Conservation (phyloP, 441 rosid genomes). For the Euphorbia schlechtendalii region DNA sequence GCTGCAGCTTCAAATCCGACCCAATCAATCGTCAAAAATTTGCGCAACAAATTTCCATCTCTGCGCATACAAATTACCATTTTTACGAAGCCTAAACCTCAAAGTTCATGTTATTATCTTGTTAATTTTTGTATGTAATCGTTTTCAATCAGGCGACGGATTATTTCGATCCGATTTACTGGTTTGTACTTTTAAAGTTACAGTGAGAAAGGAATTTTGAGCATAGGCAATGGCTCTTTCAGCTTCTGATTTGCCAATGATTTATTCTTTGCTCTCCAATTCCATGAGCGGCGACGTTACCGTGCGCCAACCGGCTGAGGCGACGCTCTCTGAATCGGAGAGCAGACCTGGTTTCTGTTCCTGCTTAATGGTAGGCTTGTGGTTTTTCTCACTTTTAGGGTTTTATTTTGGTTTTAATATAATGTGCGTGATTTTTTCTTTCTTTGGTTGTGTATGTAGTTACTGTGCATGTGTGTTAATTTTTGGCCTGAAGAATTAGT, state of each 20-base stretch:
- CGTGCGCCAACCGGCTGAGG: conserved; percentile 83
- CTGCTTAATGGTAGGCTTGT: conserved; percentile 64
- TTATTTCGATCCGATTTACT: conserved; percentile 33
- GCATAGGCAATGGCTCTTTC: conserved; percentile 63
- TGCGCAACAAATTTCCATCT: not conserved
- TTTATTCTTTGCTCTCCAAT: conserved; percentile 71
- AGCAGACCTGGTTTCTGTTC: conserved; percentile 92
- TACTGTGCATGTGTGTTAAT: conserved; percentile 10
- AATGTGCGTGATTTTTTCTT: conserved; percentile 9
- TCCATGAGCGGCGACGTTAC: conserved; percentile 86
- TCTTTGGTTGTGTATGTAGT: not conserved
- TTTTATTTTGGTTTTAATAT: conserved; percentile 14
- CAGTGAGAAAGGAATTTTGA: conserved; percentile 6
- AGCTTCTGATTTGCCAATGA: conserved; percentile 79
- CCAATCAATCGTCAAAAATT: not conserved
- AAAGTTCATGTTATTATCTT: not conserved
- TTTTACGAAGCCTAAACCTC: not conserved
- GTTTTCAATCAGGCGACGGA: conserved; percentile 10
- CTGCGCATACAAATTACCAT: not conserved
- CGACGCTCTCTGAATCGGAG: conserved; percentile 83
- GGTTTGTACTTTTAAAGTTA: conserved; percentile 13
- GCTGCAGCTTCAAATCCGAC: not conserved
- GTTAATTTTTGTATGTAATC: not conserved
- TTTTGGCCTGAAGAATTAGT: conserved; percentile 2
- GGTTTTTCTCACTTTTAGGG: conserved; percentile 22